Conservation (phyloP, 768 basidiomycete genomes). For the Boletus vinaceobasis region DNA sequence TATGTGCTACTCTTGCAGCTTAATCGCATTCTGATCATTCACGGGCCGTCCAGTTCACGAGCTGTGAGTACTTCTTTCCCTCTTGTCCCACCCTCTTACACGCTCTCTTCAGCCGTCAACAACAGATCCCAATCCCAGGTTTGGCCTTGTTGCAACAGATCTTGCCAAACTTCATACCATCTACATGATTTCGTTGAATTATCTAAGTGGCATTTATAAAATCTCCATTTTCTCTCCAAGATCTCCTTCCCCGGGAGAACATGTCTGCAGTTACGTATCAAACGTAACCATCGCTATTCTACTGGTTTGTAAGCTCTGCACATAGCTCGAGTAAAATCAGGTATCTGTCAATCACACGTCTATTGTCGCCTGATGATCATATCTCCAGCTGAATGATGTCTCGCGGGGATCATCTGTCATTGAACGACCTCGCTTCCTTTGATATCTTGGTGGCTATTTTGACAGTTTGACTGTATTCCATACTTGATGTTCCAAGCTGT, state of each 20-base stretch:
- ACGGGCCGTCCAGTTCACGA: conserved; percentile 47
- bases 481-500: neutral
- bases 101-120: conserved; percentile 18
- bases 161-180: conserved; percentile 20
- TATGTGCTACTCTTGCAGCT: conserved; percentile 35
- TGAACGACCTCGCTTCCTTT: neutral
- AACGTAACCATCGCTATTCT: neutral
- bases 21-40: conserved; percentile 3
- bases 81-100: neutral
- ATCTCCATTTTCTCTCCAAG: neutral
- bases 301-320: neutral
- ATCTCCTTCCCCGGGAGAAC: neutral
- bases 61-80: conserved; percentile 40
- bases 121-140: conserved; percentile 30
- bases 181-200: neutral
- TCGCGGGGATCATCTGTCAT: neutral
- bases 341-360: neutral
- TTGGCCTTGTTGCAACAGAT: conserved; percentile 22
- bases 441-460: neutral
- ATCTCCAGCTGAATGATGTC: neutral
- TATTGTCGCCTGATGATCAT: neutral
- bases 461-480: neutral
- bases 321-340: neutral
- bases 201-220: neutral
- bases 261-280: neutral